Evolutionary conservation across 305 asterid genomes (phyloP).

Genomic region (Plantago coronopus): DNA sequence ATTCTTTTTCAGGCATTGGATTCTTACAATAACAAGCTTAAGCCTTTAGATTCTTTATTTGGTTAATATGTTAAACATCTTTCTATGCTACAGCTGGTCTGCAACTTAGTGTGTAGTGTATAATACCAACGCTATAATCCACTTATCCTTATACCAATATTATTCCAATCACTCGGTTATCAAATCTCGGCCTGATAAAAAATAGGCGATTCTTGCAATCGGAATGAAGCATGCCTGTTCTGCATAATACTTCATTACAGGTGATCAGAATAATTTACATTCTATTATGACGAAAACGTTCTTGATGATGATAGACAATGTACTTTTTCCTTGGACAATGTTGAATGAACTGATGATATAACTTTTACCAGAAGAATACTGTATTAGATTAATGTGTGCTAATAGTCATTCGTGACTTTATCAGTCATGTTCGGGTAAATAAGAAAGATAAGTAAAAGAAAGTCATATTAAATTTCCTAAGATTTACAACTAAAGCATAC

Average conservation of each 20-base stretch:
- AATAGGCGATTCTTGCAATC: too few relatives aligned
- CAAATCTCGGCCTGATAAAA: too few relatives aligned
- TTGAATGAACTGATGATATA: background rate
- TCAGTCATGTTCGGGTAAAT: background rate
- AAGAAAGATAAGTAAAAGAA: background rate
- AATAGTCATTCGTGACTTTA: background rate
- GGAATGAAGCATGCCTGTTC: background rate
- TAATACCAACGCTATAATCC: background rate
- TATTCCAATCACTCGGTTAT: background rate
- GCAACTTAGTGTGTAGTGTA: slow-evolving; percentile 2
- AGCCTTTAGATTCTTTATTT: slow-evolving; percentile 1
- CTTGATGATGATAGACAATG: too few relatives aligned
- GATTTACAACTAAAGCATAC: slow-evolving; percentile 5
- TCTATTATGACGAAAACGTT: background rate
- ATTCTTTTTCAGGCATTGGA: background rate
- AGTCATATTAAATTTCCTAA: background rate
- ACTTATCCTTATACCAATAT: background rate
- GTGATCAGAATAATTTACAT: too few relatives aligned
- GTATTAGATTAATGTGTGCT: background rate
- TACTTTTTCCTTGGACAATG: too few relatives aligned
- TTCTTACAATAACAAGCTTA: background rate
- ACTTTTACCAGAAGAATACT: background rate
- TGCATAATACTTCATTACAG: background rate
- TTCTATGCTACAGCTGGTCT: slow-evolving; percentile 3
- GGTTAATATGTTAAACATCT: background rate